These are phyloP conservation scores for Lentinula raphanica DNA, from an alignment of 768 basidiomycete species.

Conservation along the genomic window DNA sequence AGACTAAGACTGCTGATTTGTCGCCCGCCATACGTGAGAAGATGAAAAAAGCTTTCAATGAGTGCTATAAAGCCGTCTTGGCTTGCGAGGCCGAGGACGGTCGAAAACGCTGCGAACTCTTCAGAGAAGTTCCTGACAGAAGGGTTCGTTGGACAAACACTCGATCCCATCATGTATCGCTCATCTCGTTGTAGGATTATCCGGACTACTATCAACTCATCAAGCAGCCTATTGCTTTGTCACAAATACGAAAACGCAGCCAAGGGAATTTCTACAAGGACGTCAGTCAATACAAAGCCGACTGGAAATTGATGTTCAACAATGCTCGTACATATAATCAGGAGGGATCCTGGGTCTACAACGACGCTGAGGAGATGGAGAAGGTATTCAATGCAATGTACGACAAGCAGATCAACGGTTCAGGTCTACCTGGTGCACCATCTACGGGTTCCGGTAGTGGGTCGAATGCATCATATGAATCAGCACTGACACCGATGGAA, in stretches of 20 bases:
- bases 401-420: slow-evolving; percentile 56
- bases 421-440: slow-evolving; percentile 72
- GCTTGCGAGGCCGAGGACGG: slow-evolving; percentile 68
- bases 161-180: not conserved
- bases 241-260: slow-evolving; percentile 76
- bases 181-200: slow-evolving; percentile 53
- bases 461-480: slow-evolving; percentile 51
- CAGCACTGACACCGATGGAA: slow-evolving; percentile 76
- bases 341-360: slow-evolving; percentile 92
- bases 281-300: slow-evolving; percentile 64
- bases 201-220: slow-evolving; percentile 93
- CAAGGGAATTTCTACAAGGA: slow-evolving; percentile 66
- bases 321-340: slow-evolving; percentile 94
- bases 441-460: slow-evolving; percentile 23
- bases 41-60: slow-evolving; percentile 81
- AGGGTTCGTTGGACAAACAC: slow-evolving; percentile 41
- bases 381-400: slow-evolving; percentile 76
- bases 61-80: slow-evolving; percentile 69
- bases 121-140: slow-evolving; percentile 80
- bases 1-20: slow-evolving; percentile 59
- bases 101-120: slow-evolving; percentile 80
- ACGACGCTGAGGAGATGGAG: slow-evolving; percentile 93
- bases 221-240: slow-evolving; percentile 80
- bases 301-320: slow-evolving; percentile 88
- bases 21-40: slow-evolving; percentile 57